Base-by-base conservation (phyloP, 2,329 filamentous ascomycete genomes). In the Elsinoe batatas region DNA sequence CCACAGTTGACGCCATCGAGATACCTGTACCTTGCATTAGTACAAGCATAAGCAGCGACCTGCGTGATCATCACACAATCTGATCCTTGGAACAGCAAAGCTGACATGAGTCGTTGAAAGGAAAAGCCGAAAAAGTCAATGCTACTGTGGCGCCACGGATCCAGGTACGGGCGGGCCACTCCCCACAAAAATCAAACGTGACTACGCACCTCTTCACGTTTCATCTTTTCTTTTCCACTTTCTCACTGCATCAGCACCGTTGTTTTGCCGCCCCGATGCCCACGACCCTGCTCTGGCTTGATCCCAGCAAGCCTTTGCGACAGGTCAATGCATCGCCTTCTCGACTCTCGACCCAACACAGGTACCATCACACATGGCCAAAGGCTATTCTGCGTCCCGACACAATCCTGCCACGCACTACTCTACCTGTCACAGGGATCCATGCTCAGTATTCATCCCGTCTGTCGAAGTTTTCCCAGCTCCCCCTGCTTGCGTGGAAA, bases 321-420 rank as follows among this genome's bases (percentile, higher is more conserved):
- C n/a, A 35, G n/a, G 32, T 51, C 32, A 35, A 33, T 51, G 47
- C 47, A 51, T 51, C 47, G 33, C 32, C 47, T 37, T 51, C 33
- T 51, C 47, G 17, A 22, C 26, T 37, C 47, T n/a, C 17, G 26
- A 5, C 47, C 47, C 47, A 51, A 51, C 47, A 18, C 40, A 26
- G 30, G 35, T 18, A 17, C 32, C 33, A 18, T 37, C 47, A 35
- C 47, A 8, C 32, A n/a, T 51, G 32, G 47, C 18, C 47, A 26
- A 51, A 51, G 33, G 18, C 32, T 33, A 35, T 26, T 15, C 26
- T 38, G 26, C 47, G 40, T 18, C 40, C 40, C 12, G 26, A 37
- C 7, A 17, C 33, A 51, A 32, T 37, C 35, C 47, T 51, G 47
- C 47, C 47, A 26, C 47, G 18, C 47, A 26, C 15, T 51, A 51